Evolutionary conservation across 2,329 filamentous ascomycete species (phyloP), one percentile per base, ranked within the genome.

Genomic region (Penicillium sp.): DNA sequence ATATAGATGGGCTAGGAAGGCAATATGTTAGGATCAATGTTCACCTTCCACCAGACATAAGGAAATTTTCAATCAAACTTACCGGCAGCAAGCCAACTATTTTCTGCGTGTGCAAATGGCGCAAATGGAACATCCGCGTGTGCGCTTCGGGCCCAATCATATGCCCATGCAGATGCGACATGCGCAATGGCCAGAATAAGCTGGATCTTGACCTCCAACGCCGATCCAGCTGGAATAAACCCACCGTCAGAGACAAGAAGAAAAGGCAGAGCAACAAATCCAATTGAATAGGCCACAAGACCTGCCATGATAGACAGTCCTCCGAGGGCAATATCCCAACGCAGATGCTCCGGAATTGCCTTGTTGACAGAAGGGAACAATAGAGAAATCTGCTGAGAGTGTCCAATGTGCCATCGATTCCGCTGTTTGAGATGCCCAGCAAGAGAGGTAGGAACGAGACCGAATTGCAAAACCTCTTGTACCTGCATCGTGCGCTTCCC

Each of bases 321-420:
- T 6, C 67, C 61, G 9, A 58, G 21, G 2, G 63, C 63, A 43
- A 72, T 71, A 4, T 50, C 59, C 59, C 58, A 62, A 21, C 63
- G 62, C 9, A 71, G 49, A 4, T 38, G 8, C 29, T 45, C 21
- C 0, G 63, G 57, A 25, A 69, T 31, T 0, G 38, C 31, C 6
- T 58, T 45, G 7, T 58, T 58, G 1, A 49, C 41, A 0, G 60
- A 50, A 23, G 62, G 59, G 5, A 62, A 40, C 37, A 69, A 45
- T 1, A 56, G 61, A 17, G 58, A 54, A 8, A 67, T 46, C 50
- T 70, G 69, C 45, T 71, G 69, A 12, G 69, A 60, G 29, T 69
- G 67, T 2, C 73, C 73, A 27, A 74, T 74, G 38, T 71, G 68
- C 75, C 75, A 77, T 59, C 75, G 63, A 37, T 70, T 73, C 10